phyloP scores from a whole-genome alignment of 164 flowering plant genomes.

The Cinnamomum micranthum region DNA sequence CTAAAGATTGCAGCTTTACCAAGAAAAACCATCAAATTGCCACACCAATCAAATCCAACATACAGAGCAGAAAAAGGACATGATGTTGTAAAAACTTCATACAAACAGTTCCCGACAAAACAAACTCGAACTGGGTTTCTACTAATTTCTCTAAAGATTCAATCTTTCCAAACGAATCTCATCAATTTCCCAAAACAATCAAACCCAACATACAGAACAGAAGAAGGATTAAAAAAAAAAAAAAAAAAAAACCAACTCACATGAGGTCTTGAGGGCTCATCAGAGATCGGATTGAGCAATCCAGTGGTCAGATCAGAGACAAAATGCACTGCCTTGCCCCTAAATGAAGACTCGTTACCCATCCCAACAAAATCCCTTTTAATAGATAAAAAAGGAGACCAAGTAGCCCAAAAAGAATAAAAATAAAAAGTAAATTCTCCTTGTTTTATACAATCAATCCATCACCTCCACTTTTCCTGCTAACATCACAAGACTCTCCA shows the following conservation, averaged over 20 bases:
- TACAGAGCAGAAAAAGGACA: not conserved
- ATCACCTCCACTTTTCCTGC: no score
- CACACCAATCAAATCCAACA: not conserved
- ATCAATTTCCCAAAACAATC: not conserved
- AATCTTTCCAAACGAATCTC: not conserved
- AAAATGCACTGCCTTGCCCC: slow-evolving; percentile 81
- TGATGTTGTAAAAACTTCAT: not conserved
- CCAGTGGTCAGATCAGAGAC: slow-evolving; percentile 91
- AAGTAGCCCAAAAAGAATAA: not conserved
- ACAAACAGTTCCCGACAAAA: not conserved
- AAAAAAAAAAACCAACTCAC: slow-evolving; percentile 17
- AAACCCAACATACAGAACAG: slow-evolving; percentile 6
- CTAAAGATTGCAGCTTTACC: not conserved
- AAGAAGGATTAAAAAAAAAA: not conserved
- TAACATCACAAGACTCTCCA: no score
- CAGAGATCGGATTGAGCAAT: slow-evolving; percentile 86
- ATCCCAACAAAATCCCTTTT: slow-evolving; percentile 2
- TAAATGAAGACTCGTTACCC: slow-evolving; percentile 35
- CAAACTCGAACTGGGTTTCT: not conserved
- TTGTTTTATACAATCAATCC: no score
- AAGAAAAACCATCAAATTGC: not conserved
- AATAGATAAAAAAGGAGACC: not conserved
- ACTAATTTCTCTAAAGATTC: not conserved
- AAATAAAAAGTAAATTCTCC: no score
- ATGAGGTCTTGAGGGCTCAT: slow-evolving; percentile 42